Percentiles rank a stretch among this genome's conserved stretches.
Conservation (phyloP, 352 stramenopile species). For the Pythium insidiosum region DNA sequence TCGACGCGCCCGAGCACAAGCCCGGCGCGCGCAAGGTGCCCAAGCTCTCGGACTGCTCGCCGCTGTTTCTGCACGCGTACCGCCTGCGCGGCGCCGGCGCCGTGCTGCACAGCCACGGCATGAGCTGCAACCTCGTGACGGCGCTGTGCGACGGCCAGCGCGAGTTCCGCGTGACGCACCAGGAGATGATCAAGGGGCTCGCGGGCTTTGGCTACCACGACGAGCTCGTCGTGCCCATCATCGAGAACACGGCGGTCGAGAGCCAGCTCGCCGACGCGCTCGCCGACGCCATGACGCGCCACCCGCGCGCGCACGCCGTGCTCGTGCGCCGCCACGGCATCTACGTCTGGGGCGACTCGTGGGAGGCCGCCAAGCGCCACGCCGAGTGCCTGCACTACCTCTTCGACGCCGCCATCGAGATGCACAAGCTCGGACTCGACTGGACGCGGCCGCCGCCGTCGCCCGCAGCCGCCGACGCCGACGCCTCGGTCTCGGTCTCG, state of each 20-base stretch:
- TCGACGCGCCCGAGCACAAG: slow-evolving; percentile 49
- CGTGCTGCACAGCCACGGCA: slow-evolving; percentile 72
- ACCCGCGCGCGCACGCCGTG: slow-evolving; percentile 89
- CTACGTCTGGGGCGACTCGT: slow-evolving; percentile 95
- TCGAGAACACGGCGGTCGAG: slow-evolving; percentile 94
- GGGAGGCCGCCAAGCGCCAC: slow-evolving; percentile 95
- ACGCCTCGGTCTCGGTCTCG: too few relatives aligned
- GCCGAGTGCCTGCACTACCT: slow-evolving; percentile 96
- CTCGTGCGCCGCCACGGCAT: slow-evolving; percentile 93
- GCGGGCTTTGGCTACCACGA: slow-evolving; percentile 88
- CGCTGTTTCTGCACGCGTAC: slow-evolving; percentile 93
- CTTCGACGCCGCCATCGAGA: slow-evolving; percentile 88
- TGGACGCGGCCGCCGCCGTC: slow-evolving; percentile 26
- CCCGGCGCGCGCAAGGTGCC: slow-evolving; percentile 18
- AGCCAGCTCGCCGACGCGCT: slow-evolving; percentile 88
- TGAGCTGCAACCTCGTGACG: slow-evolving; percentile 86
- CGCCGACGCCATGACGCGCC: slow-evolving; percentile 68
- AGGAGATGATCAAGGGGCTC: slow-evolving; percentile 98
- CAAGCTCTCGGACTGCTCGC: slow-evolving; percentile 91
- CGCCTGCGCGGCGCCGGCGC: slow-evolving; percentile 66
- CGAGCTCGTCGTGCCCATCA: slow-evolving; percentile 93
- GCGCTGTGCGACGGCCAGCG: slow-evolving; percentile 77
- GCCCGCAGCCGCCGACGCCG: neutral
- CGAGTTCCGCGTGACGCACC: slow-evolving; percentile 90
- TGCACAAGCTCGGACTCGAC: slow-evolving; percentile 85